Evolutionary conservation across 2,329 filamentous ascomycete species (phyloP), one percentile per base, ranked within the genome.

Genomic region (Westerdykella sp.): DNA sequence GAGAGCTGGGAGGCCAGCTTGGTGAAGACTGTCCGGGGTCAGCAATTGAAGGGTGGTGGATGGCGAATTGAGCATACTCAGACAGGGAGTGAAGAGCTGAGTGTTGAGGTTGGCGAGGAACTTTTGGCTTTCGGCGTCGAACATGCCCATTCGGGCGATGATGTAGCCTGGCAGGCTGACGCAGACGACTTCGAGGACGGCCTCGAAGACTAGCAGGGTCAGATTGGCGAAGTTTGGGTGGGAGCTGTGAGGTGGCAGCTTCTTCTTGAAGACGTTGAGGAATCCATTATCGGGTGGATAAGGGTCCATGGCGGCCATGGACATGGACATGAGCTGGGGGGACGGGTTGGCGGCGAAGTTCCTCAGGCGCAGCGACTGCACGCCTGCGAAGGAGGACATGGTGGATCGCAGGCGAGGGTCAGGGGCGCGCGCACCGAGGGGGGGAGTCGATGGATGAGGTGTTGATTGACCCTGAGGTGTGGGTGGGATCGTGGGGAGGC

Each of bases 81-180:
- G 81, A 67, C 93, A 97, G 52, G 93, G 93, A 23, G 93, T 98
- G 69, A 98, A 98, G 34, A 98, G 77, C 72, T 86, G 87, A 46
- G 96, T 89, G 67, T 98, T 98, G 55, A 98, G 76, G 63, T 98
- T 96, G 42, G 93, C 91, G 40, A 96, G 76, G 62, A 98, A 94
- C 69, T 96, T 97, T 68, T 98, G 93, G 66, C 90, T 87, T 40
- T 95, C 89, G 50, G 87, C 88, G 69, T 95, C 88, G 69, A 98
- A 97, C 71, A 95, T 86, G 64, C 93, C 93, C 57, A 88, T 77
- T 32, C 85, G 77, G 11, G 93, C 93, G 42, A 96, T 82, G 50
- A 98, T 84, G 69, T 96, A 98, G 22, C 93, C 93, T 0, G 93
- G 93, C 54, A 96, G 70, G 66, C 86, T 91, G 65, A 98, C 90